Percentiles rank a stretch among this genome's conserved stretches.
These are phyloP conservation scores for Paraleonurus japonicus DNA, from an alignment of 257 asterid species.

Conservation along the genomic window DNA sequence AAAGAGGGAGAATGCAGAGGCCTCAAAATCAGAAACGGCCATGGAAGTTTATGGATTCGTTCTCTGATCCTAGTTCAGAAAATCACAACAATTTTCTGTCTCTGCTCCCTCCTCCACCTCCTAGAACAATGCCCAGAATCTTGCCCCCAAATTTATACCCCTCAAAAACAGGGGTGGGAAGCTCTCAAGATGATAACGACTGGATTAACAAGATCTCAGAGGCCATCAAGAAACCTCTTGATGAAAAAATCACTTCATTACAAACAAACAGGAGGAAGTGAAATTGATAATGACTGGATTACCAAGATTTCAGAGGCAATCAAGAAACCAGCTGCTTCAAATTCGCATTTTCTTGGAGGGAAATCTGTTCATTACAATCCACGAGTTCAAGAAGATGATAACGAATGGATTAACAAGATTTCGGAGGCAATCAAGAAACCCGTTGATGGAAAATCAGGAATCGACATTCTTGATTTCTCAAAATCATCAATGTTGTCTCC, in stretches of 20 bases:
- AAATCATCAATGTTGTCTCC: neutral
- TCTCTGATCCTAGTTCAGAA: slow-evolving; percentile 22
- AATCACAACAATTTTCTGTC: slow-evolving; percentile 33
- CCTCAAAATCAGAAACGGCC: slow-evolving; percentile 11
- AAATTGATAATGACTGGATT: slow-evolving; percentile 31
- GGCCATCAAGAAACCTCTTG: slow-evolving; percentile 22
- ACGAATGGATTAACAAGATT: slow-evolving; percentile 31
- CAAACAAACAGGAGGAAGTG: slow-evolving; percentile 14
- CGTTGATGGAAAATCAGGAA: neutral
- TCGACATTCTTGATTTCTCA: neutral
- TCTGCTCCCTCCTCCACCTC: slow-evolving; percentile 58
- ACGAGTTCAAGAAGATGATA: neutral
- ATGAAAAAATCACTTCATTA: neutral
- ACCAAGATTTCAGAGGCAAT: slow-evolving; percentile 28
- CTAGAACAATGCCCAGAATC: slow-evolving; percentile 39
- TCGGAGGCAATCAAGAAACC: slow-evolving; percentile 30
- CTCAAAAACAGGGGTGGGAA: neutral
- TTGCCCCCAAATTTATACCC: slow-evolving; percentile 31
- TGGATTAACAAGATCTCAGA: slow-evolving; percentile 31
- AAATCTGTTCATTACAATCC: neutral
- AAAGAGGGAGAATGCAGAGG: slow-evolving; percentile 34
- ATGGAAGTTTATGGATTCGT: slow-evolving; percentile 16
- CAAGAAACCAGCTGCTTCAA: slow-evolving; percentile 16
- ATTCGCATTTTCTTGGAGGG: neutral
- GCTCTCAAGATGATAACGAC: slow-evolving; percentile 16